Evolutionary conservation across 352 stramenopile species (phyloP).

Genomic region (Phytophthora vignae): DNA sequence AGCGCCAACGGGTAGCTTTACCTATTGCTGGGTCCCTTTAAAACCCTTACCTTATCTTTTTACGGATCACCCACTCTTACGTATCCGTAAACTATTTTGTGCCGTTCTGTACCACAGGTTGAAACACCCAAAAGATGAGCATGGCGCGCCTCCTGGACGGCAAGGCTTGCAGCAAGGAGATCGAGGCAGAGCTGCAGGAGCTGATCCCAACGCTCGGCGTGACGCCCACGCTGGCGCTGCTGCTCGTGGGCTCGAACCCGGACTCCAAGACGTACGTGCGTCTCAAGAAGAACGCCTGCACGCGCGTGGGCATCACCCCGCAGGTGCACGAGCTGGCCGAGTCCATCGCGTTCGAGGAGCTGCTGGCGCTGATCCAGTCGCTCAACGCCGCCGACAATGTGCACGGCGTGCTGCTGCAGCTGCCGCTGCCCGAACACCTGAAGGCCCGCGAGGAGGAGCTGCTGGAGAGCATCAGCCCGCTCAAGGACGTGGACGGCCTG

Average conservation of each 20-base stretch:
- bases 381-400: slow-evolving; percentile 91
- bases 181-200: slow-evolving; percentile 88
- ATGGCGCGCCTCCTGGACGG: slow-evolving; percentile 74
- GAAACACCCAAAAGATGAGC: not conserved
- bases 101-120: not conserved
- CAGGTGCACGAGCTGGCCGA: slow-evolving; percentile 77
- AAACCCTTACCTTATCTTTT: no score
- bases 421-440: slow-evolving; percentile 71
- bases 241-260: slow-evolving; percentile 94
- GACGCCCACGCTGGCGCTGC: slow-evolving; percentile 92
- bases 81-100: no score
- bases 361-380: slow-evolving; percentile 70
- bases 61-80: no score
- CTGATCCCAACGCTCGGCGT: slow-evolving; percentile 57
- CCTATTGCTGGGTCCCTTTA: no score
- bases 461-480: slow-evolving; percentile 89
- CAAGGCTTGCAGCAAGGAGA: slow-evolving; percentile 85
- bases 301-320: slow-evolving; percentile 92
- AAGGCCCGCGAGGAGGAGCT: slow-evolving; percentile 88
- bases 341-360: slow-evolving; percentile 51
- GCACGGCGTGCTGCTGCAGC: slow-evolving; percentile 97
- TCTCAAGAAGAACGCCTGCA: slow-evolving; percentile 99
- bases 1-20: no score
- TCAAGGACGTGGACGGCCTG: slow-evolving; percentile 99
- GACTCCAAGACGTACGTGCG: slow-evolving; percentile 97